Percentiles rank a stretch among this genome's conserved stretches.
phyloP scores from a whole-genome alignment of 2,329 filamentous ascomycete genomes.

The Fusarium secorum region DNA sequence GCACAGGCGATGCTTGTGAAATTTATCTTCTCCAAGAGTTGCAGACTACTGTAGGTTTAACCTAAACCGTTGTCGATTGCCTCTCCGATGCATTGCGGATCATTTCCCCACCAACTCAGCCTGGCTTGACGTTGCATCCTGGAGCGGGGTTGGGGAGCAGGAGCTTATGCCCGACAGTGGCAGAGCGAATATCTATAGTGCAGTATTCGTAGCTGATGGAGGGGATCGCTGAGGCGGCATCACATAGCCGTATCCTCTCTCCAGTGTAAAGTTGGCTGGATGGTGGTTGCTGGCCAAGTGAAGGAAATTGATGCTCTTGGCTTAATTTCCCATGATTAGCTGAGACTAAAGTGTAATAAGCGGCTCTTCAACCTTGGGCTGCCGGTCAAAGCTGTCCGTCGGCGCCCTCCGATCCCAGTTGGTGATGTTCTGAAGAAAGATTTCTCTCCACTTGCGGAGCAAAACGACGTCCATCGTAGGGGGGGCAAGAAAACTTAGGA shows the following conservation, averaged over 20 bases:
- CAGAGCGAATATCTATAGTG: not conserved
- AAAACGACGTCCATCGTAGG: not conserved
- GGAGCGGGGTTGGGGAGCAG: slow-evolving; percentile 26
- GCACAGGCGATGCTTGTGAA: not conserved
- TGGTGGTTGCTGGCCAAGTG: not conserved
- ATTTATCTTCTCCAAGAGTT: not conserved
- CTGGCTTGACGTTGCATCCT: slow-evolving; percentile 27
- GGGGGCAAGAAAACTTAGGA: not conserved
- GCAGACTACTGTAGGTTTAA: not conserved
- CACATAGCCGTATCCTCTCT: slow-evolving; percentile 1
- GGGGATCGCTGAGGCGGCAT: slow-evolving; percentile 13
- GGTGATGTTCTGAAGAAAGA: not conserved
- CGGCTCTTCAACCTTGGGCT: not conserved
- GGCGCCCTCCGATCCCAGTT: slow-evolving; percentile 26
- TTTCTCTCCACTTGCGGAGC: slow-evolving; percentile 1
- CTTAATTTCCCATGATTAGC: slow-evolving; percentile 3
- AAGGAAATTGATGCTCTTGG: slow-evolving; percentile 10
- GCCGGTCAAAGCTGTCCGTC: not conserved
- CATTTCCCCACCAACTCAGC: slow-evolving; percentile 26
- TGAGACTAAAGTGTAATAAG: slow-evolving; percentile 2
- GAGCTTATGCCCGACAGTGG: slow-evolving; percentile 11
- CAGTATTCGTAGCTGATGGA: not conserved
- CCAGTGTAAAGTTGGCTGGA: not conserved
- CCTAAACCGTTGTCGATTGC: slow-evolving; percentile 6
- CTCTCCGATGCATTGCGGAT: slow-evolving; percentile 31